phyloP scores from a whole-genome alignment of 305 asterid genomes.

The Solanum chacoense region DNA sequence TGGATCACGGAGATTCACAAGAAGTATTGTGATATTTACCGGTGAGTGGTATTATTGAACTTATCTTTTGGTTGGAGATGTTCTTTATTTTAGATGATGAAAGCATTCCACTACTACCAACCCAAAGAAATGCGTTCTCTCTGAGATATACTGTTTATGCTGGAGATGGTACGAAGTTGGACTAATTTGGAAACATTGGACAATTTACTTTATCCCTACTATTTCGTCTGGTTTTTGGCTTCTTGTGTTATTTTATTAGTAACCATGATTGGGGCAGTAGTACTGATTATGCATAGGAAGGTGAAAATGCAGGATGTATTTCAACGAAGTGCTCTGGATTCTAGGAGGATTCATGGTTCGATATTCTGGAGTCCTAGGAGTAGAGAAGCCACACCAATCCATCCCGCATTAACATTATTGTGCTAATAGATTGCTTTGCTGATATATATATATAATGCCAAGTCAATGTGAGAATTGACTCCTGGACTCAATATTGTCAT shows the following conservation, averaged over 20 bases:
- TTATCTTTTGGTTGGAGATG: not conserved
- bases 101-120: not conserved
- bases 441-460: not conserved
- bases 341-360: not conserved
- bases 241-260: not conserved
- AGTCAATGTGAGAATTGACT: not conserved
- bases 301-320: not conserved
- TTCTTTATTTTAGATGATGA: not conserved
- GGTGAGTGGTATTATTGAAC: not conserved
- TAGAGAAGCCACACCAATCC: not conserved
- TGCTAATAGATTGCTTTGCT: not conserved
- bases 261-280: not conserved
- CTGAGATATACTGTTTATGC: not conserved
- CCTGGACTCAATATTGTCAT: not conserved
- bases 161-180: not conserved
- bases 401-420: not conserved
- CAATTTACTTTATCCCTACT: not conserved
- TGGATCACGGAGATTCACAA: not conserved
- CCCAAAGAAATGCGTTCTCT: not conserved
- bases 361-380: not conserved
- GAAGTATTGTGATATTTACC: not conserved
- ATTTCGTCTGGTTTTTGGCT: not conserved
- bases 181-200: not conserved
- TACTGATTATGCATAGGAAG: not conserved
- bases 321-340: not conserved